A percentile compares a stretch with the other conserved stretches of the same genome.
Conservation (phyloP, 139 green algal species). For the Tetratostichococcus sp. region DNA sequence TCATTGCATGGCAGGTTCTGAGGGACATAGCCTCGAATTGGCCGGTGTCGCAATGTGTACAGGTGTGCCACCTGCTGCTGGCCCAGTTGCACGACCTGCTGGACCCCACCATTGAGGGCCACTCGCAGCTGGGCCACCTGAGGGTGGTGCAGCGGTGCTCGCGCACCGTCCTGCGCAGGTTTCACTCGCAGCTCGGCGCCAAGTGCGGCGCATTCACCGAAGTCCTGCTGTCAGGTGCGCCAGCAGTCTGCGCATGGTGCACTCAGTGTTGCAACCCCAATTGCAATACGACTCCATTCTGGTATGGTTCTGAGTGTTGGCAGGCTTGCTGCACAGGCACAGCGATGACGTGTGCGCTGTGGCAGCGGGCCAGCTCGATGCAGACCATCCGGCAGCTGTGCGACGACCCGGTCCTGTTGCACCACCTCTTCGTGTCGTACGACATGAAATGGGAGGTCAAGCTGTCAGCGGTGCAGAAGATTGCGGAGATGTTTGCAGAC, state of each 20-base stretch:
- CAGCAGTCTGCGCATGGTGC: background rate
- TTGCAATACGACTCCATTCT: no score
- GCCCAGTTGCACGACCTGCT: conserved; percentile 49
- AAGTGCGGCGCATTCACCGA: conserved; percentile 31
- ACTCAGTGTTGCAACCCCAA: no score
- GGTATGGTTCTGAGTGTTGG: no score
- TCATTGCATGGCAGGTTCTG: no score
- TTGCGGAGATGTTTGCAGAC: conserved; percentile 22
- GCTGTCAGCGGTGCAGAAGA: conserved; percentile 33
- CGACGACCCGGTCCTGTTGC: conserved; percentile 33
- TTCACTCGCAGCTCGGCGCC: conserved; percentile 23
- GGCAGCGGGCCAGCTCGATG: conserved; percentile 40
- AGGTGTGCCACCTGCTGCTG: conserved; percentile 46
- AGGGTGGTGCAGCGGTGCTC: conserved; percentile 16
- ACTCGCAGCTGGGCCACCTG: conserved; percentile 15
- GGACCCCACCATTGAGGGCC: conserved; percentile 21
- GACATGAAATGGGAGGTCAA: conserved; percentile 15
- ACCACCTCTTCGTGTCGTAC: conserved; percentile 36
- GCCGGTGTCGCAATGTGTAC: no score
- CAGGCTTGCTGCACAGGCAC: no score
- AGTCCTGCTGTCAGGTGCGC: conserved; percentile 16
- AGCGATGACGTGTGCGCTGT: conserved; percentile 12
- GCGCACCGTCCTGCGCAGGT: conserved; percentile 19
- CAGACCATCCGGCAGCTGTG: conserved; percentile 44
- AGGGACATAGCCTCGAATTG: no score